These are phyloP conservation scores for Xylariaceae sp. DNA, from an alignment of 2,329 filamentous ascomycete species.

Conservation along the genomic window DNA sequence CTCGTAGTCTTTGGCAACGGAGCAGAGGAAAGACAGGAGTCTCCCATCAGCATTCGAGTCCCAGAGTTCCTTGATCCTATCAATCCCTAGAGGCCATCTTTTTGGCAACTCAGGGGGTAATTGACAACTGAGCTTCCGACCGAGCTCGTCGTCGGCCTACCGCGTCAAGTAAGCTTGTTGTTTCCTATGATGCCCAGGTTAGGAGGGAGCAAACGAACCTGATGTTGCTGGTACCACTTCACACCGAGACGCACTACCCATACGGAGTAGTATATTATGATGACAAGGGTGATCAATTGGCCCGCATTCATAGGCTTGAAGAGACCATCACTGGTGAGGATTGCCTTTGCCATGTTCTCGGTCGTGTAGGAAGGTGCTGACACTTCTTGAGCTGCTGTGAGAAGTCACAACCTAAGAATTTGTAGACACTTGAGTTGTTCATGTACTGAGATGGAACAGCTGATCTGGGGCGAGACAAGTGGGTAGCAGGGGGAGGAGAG, in stretches of 20 bases:
- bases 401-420: too few relatives aligned
- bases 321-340: too few relatives aligned
- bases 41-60: slow-evolving; percentile 25
- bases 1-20: slow-evolving; percentile 27
- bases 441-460: too few relatives aligned
- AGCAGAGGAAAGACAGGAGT: slow-evolving; percentile 25
- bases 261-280: slow-evolving; percentile 1
- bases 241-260: not conserved
- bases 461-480: too few relatives aligned
- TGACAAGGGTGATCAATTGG: too few relatives aligned
- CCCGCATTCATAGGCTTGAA: too few relatives aligned
- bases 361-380: too few relatives aligned
- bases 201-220: not conserved
- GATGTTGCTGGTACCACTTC: not conserved
- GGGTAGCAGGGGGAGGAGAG: too few relatives aligned
- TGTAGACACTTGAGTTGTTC: too few relatives aligned
- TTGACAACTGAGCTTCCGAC: slow-evolving; percentile 24
- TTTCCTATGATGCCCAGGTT: not conserved
- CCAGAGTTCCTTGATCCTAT: slow-evolving; percentile 26
- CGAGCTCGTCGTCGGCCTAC: slow-evolving; percentile 14
- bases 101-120: slow-evolving; percentile 29
- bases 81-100: slow-evolving; percentile 31
- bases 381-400: too few relatives aligned
- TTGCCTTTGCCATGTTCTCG: too few relatives aligned
- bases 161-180: not conserved